Evolutionary conservation across 345 rosid species (phyloP).

Genomic region (Melaleuca alternifolia): DNA sequence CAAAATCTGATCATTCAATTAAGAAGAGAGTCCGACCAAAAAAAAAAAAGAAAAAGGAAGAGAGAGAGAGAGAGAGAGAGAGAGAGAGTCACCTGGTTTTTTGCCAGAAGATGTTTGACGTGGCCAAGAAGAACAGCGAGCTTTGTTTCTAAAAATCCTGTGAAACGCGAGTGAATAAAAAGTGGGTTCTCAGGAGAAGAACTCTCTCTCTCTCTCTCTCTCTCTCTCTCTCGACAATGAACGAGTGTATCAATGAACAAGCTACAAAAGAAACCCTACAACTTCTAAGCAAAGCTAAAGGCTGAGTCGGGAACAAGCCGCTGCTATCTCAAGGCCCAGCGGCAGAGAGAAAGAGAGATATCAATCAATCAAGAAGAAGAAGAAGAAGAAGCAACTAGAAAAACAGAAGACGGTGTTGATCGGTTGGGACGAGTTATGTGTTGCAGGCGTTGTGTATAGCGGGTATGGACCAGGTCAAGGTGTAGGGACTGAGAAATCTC

Average conservation of each 20-base stretch:
- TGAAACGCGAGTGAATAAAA: background rate
- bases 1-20: background rate
- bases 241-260: background rate
- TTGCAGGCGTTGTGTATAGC: background rate
- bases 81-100: background rate
- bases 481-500: background rate
- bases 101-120: background rate
- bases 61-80: background rate
- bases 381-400: background rate
- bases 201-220: background rate
- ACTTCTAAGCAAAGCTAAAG: background rate
- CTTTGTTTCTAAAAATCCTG: background rate
- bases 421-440: background rate
- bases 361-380: background rate
- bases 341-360: background rate
- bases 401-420: background rate
- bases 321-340: background rate
- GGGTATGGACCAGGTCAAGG: background rate
- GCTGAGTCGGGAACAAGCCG: background rate
- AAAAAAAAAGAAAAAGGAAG: background rate
- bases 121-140: background rate
- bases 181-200: background rate
- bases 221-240: background rate
- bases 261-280: background rate
- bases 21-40: background rate